phyloP scores from a whole-genome alignment of 257 asterid species.

The Primulina huaijiensis region DNA sequence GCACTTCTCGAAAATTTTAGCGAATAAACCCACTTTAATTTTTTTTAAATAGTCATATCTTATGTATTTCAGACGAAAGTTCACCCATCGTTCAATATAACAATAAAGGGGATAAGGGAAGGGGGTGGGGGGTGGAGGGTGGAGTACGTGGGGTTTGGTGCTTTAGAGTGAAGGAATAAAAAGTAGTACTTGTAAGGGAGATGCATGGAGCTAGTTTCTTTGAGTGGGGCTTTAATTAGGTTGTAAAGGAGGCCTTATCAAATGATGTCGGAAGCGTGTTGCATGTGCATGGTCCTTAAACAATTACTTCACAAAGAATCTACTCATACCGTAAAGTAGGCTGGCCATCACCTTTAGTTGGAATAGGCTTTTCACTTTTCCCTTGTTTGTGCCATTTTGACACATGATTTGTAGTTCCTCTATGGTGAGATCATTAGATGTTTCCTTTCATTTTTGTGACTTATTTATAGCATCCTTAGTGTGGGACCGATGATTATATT shows the following conservation, averaged over 20 bases:
- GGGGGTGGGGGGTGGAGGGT: background rate
- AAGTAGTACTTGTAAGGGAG: background rate
- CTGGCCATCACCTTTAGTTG: background rate
- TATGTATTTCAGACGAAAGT: too few relatives aligned
- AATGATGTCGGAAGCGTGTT: constrained; percentile 24
- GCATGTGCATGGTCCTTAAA: constrained; percentile 24
- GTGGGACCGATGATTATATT: too few relatives aligned
- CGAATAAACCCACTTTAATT: too few relatives aligned
- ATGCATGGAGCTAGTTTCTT: background rate
- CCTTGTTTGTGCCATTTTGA: background rate
- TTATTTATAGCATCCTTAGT: too few relatives aligned
- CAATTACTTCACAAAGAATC: constrained; percentile 7
- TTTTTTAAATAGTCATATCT: too few relatives aligned
- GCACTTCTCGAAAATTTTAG: too few relatives aligned
- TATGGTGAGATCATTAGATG: too few relatives aligned
- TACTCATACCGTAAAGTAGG: background rate
- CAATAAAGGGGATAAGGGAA: too few relatives aligned
- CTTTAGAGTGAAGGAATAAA: background rate
- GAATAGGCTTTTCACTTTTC: background rate
- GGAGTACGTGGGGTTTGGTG: background rate
- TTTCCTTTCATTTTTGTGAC: too few relatives aligned
- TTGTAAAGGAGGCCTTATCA: constrained; percentile 18
- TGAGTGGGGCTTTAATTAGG: background rate
- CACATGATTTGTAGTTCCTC: background rate
- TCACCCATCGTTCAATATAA: too few relatives aligned